Evolutionary conservation across 768 basidiomycete species (phyloP), one percentile per base, ranked within the genome.

Genomic region (Lactifluus pinguis): DNA sequence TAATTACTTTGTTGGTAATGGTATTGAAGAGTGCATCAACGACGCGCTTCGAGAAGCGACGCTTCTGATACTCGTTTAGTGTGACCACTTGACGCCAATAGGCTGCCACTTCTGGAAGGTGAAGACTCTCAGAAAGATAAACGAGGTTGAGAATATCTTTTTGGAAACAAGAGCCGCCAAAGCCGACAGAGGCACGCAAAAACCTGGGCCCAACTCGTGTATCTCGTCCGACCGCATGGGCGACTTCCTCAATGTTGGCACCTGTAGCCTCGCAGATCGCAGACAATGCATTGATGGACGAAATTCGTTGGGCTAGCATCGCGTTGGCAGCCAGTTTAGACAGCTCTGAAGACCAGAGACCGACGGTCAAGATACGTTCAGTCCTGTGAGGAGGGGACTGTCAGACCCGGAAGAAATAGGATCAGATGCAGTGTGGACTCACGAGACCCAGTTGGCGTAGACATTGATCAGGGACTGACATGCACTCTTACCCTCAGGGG

Each of bases 141-240:
- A 98, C 97, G 63, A 99, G 80, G 79, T 99, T 99, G 70, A 99
- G 85, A 74, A 98, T 98, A 71, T 99, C 95, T 75, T 99, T 98
- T 77, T 98, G 95, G 90, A 99, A 99, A 78, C 95, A 99, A 13
- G 89, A 92, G 41, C 97, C 97, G 63, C 97, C 95, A 69, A 99
- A 99, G 21, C 97, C 95, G 68, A 97, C 94, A 52, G 87, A 89
- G 45, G 92, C 90, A 72, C 90, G 92, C 70, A 99, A 79, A 83
- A 99, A 99, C 73, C 89, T 95, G 68, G 92, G 83, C 4, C 97
- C 97, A 56, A 99, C 81, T 61, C 97, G 92, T 19, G 86, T 80
- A 74, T 99, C 97, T 69, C 84, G 87, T 15, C 97, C 97, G 68
- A 98, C 86, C 9, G 97, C 95, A 70, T 90, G 80, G 0, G 95